A percentile compares a stretch with the other conserved stretches of the same genome.
Conservation (phyloP, 129 eudicot genomes). For the Heracleum sosnowskyi region DNA sequence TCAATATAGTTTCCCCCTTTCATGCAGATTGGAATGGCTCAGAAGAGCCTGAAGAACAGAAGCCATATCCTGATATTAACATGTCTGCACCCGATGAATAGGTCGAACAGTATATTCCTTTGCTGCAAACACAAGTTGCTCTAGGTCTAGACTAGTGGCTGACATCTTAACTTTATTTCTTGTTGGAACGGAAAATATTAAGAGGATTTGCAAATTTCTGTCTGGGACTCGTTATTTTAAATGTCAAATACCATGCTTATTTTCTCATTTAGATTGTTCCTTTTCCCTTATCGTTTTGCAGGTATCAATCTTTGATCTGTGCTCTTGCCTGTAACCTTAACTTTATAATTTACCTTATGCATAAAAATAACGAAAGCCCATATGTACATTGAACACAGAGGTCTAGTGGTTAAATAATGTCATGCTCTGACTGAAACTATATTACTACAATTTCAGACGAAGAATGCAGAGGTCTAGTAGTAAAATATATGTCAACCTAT, state of each 20-base stretch:
- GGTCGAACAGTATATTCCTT: background rate
- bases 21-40: slow-evolving; percentile 34
- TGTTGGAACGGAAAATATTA: slow-evolving; percentile 8
- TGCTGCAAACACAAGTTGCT: background rate
- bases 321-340: background rate
- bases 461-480: background rate
- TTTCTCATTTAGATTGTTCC: background rate
- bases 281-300: background rate
- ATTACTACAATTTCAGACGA: background rate
- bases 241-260: background rate
- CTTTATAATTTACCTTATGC: background rate
- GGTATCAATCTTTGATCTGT: background rate
- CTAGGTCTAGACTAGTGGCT: slow-evolving; percentile 14
- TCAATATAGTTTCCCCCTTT: slow-evolving; percentile 22
- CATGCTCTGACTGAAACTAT: background rate
- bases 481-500: background rate
- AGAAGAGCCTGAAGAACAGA: slow-evolving; percentile 22
- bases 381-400: background rate
- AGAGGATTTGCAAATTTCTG: background rate
- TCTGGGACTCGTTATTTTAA: background rate
- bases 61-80: slow-evolving; percentile 50
- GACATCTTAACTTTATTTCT: slow-evolving; percentile 11
- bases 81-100: slow-evolving; percentile 37
- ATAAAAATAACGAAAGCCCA: background rate
- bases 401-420: background rate